A percentile compares a stretch with the other conserved stretches of the same genome.
These are phyloP conservation scores for Suhomyces prunicola DNA, from an alignment of 805 yeast genomes.

Conservation along the genomic window DNA sequence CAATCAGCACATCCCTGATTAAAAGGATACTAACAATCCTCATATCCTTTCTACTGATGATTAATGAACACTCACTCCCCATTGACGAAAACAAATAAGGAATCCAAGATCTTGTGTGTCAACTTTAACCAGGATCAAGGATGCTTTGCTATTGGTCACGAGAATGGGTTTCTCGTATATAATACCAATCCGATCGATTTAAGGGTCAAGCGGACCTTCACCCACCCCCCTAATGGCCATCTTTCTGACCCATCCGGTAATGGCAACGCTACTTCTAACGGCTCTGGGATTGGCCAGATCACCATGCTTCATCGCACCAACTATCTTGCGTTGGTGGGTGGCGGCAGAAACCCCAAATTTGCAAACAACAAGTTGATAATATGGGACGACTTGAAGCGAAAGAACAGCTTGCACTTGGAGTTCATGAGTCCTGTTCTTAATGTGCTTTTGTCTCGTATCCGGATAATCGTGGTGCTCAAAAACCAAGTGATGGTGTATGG, in stretches of 20 bases:
- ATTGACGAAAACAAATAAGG: conserved; percentile 8
- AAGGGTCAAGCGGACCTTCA: conserved; percentile 51
- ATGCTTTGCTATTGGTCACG: conserved; percentile 83
- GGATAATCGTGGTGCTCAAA: conserved; percentile 69
- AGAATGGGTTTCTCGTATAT: conserved; percentile 79
- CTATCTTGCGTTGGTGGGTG: conserved; percentile 86
- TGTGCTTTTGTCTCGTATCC: conserved; percentile 68
- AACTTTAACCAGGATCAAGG: conserved; percentile 87
- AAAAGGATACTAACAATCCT: neutral
- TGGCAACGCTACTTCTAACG: conserved; percentile 10
- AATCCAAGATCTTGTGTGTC: conserved; percentile 49
- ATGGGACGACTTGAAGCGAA: conserved; percentile 88
- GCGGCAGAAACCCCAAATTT: conserved; percentile 76
- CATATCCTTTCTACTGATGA: neutral
- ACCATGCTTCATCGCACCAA: conserved; percentile 88
- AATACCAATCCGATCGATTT: conserved; percentile 83
- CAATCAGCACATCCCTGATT: neutral
- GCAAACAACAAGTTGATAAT: conserved; percentile 77
- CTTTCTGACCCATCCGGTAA: neutral
- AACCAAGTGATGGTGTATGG: conserved; percentile 72
- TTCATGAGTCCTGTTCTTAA: conserved; percentile 73
- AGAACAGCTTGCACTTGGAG: conserved; percentile 68
- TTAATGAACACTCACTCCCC: conserved; percentile 17
- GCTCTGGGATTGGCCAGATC: conserved; percentile 68
- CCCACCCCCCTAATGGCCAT: neutral